Evolutionary conservation across 257 asterid species (phyloP), one percentile per base, ranked within the genome.

Genomic region (Forsythia suspensa): DNA sequence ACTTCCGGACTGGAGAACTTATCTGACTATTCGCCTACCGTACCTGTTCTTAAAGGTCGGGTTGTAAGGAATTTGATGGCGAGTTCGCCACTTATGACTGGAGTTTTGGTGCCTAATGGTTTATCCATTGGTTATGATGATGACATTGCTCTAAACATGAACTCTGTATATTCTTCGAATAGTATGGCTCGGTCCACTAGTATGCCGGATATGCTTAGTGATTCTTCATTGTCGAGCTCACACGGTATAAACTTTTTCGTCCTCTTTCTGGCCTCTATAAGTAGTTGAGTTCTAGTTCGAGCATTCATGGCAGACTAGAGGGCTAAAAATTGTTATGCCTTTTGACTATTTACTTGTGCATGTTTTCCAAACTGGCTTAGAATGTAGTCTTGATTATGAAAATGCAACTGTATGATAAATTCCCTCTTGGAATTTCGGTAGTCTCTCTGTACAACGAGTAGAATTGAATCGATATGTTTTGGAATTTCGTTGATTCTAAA

Each of bases 81-180:
- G 2, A 84, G 79, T 76, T 86, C 93, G 10, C 93, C 91, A 4
- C 85, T 89, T 36, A 80, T 91, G 6, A 87, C 91, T 9, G 90
- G 91, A 1, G 91, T 88, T 6, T 78, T 87, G 77, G 80, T 81
- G 39, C 73, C 91, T 4, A 88, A 83, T 4, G 85, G 89, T 48
- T 76, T 85, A 18, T 72, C 89, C 9, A 71, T 86, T 73, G 84
- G 73, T 71, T 89, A 84, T 78, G 82, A 84, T 34, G 63, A 66
- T 77, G 85, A 79, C 20, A 38, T 70, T 55, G 82, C 55, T 71
- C 80, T 57, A 1, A 75, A 73, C 9, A 57, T 85, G 2, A 65
- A 10, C 77, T 68, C 86, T 72, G 57, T 79, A 0, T 71, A 80
- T 15, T 76, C 29, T 51, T 89, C 80, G 61, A 73, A 76, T 37